These are phyloP conservation scores for Candida mesenterica DNA, from an alignment of 1,139 yeast species.

Conservation along the genomic window DNA sequence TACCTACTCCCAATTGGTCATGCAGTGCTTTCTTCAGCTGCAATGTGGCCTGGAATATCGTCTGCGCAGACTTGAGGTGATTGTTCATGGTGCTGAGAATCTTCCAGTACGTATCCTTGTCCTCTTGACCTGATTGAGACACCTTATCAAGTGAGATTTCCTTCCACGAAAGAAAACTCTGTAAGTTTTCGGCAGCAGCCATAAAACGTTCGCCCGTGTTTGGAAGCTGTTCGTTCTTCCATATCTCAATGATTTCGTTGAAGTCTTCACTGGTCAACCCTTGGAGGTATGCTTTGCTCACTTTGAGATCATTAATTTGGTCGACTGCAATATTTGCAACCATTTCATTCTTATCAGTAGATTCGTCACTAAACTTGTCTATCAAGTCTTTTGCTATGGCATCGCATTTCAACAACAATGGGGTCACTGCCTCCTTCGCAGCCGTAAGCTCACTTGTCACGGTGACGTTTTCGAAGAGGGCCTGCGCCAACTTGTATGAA, in stretches of 20 bases:
- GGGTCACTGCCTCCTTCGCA: neutral
- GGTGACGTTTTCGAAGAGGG: conserved; percentile 28
- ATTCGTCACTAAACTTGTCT: conserved; percentile 21
- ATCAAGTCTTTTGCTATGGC: conserved; percentile 22
- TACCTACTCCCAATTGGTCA: conserved; percentile 30
- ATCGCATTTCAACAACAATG: conserved; percentile 22
- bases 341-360: conserved; percentile 23
- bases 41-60: conserved; percentile 22
- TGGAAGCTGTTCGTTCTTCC: conserved; percentile 28
- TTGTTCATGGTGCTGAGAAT: conserved; percentile 37
- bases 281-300: conserved; percentile 25
- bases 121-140: neutral
- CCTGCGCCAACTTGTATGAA: conserved; percentile 29
- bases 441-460: conserved; percentile 1
- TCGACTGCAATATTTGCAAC: conserved; percentile 23
- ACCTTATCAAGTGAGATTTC: conserved; percentile 16
- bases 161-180: conserved; percentile 40
- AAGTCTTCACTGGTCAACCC: conserved; percentile 20
- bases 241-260: conserved; percentile 18
- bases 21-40: conserved; percentile 19
- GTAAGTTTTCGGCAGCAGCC: conserved; percentile 44
- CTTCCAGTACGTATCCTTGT: conserved; percentile 32
- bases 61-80: conserved; percentile 40
- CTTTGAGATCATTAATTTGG: conserved; percentile 25
- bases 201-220: conserved; percentile 35